Base-by-base conservation (phyloP, 2,329 filamentous ascomycete genomes). In the Albophoma yamanashiensis region DNA sequence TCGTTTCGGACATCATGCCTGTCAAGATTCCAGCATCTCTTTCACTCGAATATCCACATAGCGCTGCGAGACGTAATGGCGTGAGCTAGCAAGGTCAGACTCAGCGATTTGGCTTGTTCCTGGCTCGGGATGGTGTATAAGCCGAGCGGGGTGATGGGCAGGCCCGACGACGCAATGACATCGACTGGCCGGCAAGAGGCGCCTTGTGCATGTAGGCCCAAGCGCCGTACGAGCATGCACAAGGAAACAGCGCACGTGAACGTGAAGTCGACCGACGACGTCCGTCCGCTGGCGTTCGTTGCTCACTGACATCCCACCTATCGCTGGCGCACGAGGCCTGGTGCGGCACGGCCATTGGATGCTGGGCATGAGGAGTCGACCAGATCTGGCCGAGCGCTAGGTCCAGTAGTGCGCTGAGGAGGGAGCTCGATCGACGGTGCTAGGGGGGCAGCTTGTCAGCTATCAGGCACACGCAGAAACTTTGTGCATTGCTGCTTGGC, bases 241-340 rank as follows among this genome's bases (percentile, higher is more conserved):
- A 55, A 22, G 50, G 50, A 4, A 55, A 22, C 15, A 3, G 31
- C 7, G 2, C 50, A 36, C 50, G 31, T 38, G 50, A 36, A 53
- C 17, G 20, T 43, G 31, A 36, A 36, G 50, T n/a, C 3, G 20
- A 36, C 31, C 3, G 20, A 36, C 11, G 31, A n/a, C 4, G 0
- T 6, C 45, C 14, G 25, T 31, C 47, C 17, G 22, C 11, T 14
- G 14, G 12, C 45, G 45, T 31, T 14, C 45, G 45, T 9, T 15
- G 17, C 6, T 14, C 47, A 20, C 5, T 9, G 4, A 15, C 20
- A 50, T 39, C 31, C 25, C 34, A 47, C 67, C 68, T 71, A 68
- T 72, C 69, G 65, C 66, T 69, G 61, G 64, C 63, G 67, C 71
- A 73, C 71, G 71, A 67, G 71, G 70, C 64, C 55, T 42, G 55